phyloP scores from a whole-genome alignment of 2,329 filamentous ascomycete species.

The Neobulgaria alba region DNA sequence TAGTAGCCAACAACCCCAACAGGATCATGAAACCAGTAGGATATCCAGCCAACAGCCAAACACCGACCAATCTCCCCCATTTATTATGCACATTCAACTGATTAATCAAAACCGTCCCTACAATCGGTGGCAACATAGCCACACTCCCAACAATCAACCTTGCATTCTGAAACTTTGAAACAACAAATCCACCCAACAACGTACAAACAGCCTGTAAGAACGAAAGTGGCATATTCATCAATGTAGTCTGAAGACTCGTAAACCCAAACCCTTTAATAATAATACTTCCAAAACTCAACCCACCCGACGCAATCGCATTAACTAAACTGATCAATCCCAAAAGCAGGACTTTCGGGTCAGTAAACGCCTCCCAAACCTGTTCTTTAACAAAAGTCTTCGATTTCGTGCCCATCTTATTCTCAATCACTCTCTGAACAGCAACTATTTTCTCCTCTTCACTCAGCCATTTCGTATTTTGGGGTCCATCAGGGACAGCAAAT shows the following conservation, averaged over 20 bases:
- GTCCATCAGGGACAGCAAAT: neutral
- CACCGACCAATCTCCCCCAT: neutral
- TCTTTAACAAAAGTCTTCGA: conserved; percentile 1
- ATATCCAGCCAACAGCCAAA: neutral
- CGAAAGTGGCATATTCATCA: neutral
- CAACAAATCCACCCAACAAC: neutral
- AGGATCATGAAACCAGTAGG: conserved; percentile 51
- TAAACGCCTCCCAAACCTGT: conserved; percentile 3
- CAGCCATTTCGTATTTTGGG: neutral
- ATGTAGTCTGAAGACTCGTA: conserved; percentile 36
- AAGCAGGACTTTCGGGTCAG: conserved; percentile 1
- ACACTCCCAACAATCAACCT: neutral
- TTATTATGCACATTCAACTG: neutral
- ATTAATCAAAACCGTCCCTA: neutral
- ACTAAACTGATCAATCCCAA: no score
- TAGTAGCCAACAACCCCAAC: conserved; percentile 45
- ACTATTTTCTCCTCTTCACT: conserved; percentile 1
- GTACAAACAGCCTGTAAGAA: neutral
- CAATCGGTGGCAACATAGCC: neutral
- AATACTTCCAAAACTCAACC: no score
- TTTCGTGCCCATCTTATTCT: conserved; percentile 1
- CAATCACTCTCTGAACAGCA: neutral
- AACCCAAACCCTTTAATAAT: conserved; percentile 61
- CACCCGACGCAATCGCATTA: no score
- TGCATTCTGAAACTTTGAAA: neutral